Percentiles rank a stretch among this genome's conserved stretches.
Conservation (phyloP, 1,284 basidiomycete genomes). For the Trichosporon coremiiforme region DNA sequence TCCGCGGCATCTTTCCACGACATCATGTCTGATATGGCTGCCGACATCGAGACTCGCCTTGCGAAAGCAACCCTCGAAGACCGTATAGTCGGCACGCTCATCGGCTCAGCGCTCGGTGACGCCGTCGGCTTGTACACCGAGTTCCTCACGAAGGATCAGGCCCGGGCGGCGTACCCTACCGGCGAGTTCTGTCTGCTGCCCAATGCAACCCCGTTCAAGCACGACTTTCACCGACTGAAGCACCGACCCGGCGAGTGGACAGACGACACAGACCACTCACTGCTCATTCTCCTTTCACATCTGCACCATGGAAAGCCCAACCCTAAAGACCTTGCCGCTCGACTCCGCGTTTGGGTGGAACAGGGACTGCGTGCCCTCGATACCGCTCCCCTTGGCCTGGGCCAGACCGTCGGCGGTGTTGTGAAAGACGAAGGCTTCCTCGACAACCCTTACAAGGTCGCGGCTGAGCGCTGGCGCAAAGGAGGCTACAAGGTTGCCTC, state of each 20-base stretch:
- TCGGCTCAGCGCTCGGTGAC: slow-evolving; percentile 29
- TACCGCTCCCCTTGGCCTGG: slow-evolving; percentile 27
- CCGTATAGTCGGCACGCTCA: slow-evolving; percentile 24
- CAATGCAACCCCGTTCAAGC: slow-evolving; percentile 24
- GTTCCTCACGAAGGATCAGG: slow-evolving; percentile 22
- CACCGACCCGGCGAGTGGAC: slow-evolving; percentile 30
- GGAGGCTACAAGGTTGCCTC: slow-evolving; percentile 17
- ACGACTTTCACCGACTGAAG: slow-evolving; percentile 30
- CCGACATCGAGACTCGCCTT: neutral
- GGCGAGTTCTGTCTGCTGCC: slow-evolving; percentile 22
- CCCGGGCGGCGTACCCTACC: slow-evolving; percentile 17
- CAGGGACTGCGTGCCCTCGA: slow-evolving; percentile 29
- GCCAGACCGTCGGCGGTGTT: slow-evolving; percentile 26
- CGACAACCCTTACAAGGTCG: slow-evolving; percentile 13
- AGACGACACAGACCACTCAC: slow-evolving; percentile 33
- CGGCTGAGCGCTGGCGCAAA: slow-evolving; percentile 21
- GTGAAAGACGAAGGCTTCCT: slow-evolving; percentile 21
- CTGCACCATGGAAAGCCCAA: slow-evolving; percentile 22
- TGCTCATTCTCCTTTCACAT: slow-evolving; percentile 27
- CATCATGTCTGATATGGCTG: neutral
- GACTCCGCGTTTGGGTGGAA: slow-evolving; percentile 25
- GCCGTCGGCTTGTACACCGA: slow-evolving; percentile 32
- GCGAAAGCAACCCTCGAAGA: slow-evolving; percentile 22
- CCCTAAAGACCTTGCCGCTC: slow-evolving; percentile 18
- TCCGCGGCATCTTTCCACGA: neutral